Base-by-base conservation (phyloP, 306 rosid species). In the Quercus parvula region DNA sequence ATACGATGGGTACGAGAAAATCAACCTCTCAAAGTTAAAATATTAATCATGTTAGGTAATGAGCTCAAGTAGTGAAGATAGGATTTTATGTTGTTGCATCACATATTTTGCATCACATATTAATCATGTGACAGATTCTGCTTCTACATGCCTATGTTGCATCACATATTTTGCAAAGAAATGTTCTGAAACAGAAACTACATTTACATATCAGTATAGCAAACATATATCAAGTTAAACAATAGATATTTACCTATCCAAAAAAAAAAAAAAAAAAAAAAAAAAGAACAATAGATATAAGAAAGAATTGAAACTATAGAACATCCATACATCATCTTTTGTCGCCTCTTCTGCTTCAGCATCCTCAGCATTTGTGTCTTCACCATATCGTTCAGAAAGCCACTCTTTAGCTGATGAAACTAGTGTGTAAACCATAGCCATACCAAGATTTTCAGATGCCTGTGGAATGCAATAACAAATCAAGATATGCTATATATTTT, bases 361-460 rank as follows among this genome's bases (percentile, higher is more conserved):
- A 81, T 72, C 28, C 75, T 73, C 96, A 70, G 30, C 73, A 80
- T 46, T 86, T 30, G 71, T n/a, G 38, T 92, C 99, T 88, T 88
- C 83, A 82, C 86, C 55, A 85, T 84, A 96, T 73, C 62, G 89
- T 58, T 96, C 98, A 75, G 89, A 79, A 79, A 96, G 89, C 99
- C 98, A 93, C 86, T 96, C 98, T 89, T 93, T 91, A 70, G 94
- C 94, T 84, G 99, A 91, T 85, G 93, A 77, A 78, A 96, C 91
- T 46, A 96, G 90, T 6, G 99, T 96, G 85, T 96, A 96, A n/a
- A 96, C 84, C 99, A 96, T 96, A 73, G 99, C 97, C 99, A 96
- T 96, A 67, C 98, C 99, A 82, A 96, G 99, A 87, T 91, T 93
- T 89, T 96, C 99, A 81, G 97, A 89, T 69, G 98, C 99, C 99